Conservation (phyloP, 345 rosid species). For the Acer campestre region DNA sequence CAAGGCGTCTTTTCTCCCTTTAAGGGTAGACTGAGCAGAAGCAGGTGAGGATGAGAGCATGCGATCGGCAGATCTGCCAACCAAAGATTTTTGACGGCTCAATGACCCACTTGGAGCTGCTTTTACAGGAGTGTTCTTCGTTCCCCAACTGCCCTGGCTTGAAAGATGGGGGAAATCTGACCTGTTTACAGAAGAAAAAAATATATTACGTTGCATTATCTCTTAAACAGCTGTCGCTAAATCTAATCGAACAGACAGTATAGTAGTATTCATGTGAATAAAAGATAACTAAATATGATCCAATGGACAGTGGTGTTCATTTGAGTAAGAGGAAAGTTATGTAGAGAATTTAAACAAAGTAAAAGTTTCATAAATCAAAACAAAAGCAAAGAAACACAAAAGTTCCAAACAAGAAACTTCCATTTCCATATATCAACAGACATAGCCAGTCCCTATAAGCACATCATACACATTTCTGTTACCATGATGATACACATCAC, state of each 20-base stretch:
- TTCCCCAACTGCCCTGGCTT: constrained; percentile 70
- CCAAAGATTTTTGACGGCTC: constrained; percentile 68
- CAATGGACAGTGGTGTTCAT: neutral
- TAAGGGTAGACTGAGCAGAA: constrained; percentile 47
- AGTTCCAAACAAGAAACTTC: neutral
- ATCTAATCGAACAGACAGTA: neutral
- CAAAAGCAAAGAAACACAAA: neutral
- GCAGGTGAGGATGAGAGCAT: constrained; percentile 55
- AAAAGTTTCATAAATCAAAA: neutral
- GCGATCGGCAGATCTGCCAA: constrained; percentile 50
- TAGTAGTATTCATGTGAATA: neutral
- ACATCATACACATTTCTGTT: neutral
- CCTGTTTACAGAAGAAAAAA: constrained; percentile 36
- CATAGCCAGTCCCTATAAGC: neutral
- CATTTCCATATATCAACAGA: neutral
- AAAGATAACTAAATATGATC: neutral
- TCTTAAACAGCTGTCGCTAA: neutral
- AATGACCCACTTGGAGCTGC: constrained; percentile 49
- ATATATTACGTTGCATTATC: neutral
- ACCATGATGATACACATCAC: neutral
- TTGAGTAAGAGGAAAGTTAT: neutral
- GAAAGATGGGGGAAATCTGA: constrained; percentile 63
- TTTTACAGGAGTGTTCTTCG: constrained; percentile 65
- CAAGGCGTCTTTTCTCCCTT: constrained; percentile 58
- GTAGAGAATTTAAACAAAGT: neutral